phyloP scores from a whole-genome alignment of 1,284 basidiomycete genomes.

The Gomphus sp. region DNA sequence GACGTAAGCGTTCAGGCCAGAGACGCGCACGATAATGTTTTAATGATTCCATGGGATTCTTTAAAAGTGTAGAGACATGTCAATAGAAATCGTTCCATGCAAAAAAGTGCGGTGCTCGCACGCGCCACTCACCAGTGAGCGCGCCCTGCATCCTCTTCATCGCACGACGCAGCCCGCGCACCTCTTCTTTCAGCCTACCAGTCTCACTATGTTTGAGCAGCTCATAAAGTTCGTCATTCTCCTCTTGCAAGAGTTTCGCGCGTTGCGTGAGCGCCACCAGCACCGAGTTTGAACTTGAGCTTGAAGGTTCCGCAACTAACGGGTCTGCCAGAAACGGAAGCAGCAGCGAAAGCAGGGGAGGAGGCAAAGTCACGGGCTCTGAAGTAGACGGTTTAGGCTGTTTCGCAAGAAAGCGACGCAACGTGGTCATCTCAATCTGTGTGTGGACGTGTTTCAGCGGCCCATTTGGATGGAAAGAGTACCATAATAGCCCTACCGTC shows the following conservation, averaged over 20 bases:
- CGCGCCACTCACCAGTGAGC: conserved; percentile 48
- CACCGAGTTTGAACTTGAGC: conserved; percentile 39
- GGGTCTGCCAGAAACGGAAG: conserved; percentile 50
- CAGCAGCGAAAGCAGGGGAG: conserved; percentile 55
- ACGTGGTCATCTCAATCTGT: conserved; percentile 61
- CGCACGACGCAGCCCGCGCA: conserved; percentile 52
- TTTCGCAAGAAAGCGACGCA: conserved; percentile 51
- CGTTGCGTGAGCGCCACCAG: conserved; percentile 63
- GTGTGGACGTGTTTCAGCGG: conserved; percentile 10
- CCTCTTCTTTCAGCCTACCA: conserved; percentile 70
- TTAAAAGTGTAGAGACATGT: background rate
- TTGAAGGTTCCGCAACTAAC: conserved; percentile 22
- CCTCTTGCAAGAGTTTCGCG: conserved; percentile 61
- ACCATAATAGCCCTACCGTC: conserved; percentile 36
- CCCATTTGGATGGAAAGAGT: conserved; percentile 3
- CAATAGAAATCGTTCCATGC: background rate
- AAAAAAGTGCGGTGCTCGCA: conserved; percentile 1
- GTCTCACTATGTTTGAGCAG: conserved; percentile 62
- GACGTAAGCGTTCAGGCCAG: conserved; percentile 22
- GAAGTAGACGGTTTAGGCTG: conserved; percentile 49
- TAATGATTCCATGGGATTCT: conserved; percentile 70
- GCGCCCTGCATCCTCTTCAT: conserved; percentile 61
- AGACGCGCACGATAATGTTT: conserved; percentile 53
- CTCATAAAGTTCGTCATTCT: conserved; percentile 74
- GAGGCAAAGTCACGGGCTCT: conserved; percentile 56